These are phyloP conservation scores for Stephanodiscus triporus DNA, from an alignment of 108 stramenopile species.

Conservation along the genomic window DNA sequence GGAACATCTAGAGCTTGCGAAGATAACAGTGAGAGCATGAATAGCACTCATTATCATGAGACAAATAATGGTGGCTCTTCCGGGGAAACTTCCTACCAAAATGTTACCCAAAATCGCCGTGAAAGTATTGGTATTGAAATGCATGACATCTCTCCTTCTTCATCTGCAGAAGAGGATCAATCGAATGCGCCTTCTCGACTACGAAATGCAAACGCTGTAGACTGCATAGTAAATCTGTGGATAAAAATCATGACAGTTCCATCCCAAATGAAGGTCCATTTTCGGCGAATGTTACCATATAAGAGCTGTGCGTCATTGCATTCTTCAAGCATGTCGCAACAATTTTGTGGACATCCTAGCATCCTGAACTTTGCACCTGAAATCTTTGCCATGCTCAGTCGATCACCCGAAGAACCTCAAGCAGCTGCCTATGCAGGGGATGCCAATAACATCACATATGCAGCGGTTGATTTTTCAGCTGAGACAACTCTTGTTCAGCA, in stretches of 20 bases:
- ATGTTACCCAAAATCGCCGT: not conserved
- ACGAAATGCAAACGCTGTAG: not conserved
- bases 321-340: slow-evolving; percentile 67
- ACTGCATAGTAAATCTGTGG: not conserved
- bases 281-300: slow-evolving; percentile 30
- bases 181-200: not conserved
- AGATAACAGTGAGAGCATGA: not conserved
- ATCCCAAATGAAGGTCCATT: slow-evolving; percentile 7
- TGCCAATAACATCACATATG: not conserved
- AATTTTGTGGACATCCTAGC: slow-evolving; percentile 78
- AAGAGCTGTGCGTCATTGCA: slow-evolving; percentile 55
- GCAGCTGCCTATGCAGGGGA: not conserved
- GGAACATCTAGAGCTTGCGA: slow-evolving; percentile 6
- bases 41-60: not conserved
- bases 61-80: slow-evolving; percentile 3
- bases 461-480: not conserved
- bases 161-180: not conserved
- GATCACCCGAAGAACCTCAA: not conserved
- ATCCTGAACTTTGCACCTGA: slow-evolving; percentile 71
- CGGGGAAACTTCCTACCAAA: not conserved
- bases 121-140: slow-evolving; percentile 2
- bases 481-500: no score
- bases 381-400: slow-evolving; percentile 52
- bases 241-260: slow-evolving; percentile 5
- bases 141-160: not conserved